Base-by-base conservation (phyloP, 805 yeast genomes). In the Suhomyces sp. region DNA sequence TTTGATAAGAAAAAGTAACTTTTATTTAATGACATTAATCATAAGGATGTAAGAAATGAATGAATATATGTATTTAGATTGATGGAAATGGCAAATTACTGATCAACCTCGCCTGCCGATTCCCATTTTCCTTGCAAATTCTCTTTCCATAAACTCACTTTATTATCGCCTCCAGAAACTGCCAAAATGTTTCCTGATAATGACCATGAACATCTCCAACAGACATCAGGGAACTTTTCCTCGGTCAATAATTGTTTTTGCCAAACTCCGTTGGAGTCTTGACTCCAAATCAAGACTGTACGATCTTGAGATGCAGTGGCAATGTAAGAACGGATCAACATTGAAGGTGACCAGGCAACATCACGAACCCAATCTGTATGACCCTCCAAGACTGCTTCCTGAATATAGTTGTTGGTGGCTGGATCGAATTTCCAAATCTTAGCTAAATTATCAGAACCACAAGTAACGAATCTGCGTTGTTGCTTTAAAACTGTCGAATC, bases 351-450 rank as follows among this genome's bases (percentile, higher is more conserved):
- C 99, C 99, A 94, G 4, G 96, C 90, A 55, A 93, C 97, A 68
- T 94, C 99, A 71, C 99, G 86, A 33, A 94, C 97, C 99, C 99
- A 94, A 71, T 94, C 99, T 15, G 89, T 79, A 71, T 94, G 99
- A 41, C 97, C 99, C 57, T 85, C 86, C 51, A 94, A 80, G 26
- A 83, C 81, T 44, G 85, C 86, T 69, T 93, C 97, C 62, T 86
- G 80, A 24, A 79, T 79, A 67, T 88, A 90, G 26, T 80, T 80
- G 59, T 79, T 81, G 46, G 64, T 61, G 6, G 79, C 71, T 9
- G 82, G 72, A 56, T 86, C 87, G 61, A 73, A 85, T 62, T 78
- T 81, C 99, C 99, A 94, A 63, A 94, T 84, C 69, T 90, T 92
- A 53, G 92, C 96, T 61, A 90, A 78, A 65, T 93, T 92, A 70